Base-by-base conservation (phyloP, 345 rosid genomes). In the Linum tenue region DNA sequence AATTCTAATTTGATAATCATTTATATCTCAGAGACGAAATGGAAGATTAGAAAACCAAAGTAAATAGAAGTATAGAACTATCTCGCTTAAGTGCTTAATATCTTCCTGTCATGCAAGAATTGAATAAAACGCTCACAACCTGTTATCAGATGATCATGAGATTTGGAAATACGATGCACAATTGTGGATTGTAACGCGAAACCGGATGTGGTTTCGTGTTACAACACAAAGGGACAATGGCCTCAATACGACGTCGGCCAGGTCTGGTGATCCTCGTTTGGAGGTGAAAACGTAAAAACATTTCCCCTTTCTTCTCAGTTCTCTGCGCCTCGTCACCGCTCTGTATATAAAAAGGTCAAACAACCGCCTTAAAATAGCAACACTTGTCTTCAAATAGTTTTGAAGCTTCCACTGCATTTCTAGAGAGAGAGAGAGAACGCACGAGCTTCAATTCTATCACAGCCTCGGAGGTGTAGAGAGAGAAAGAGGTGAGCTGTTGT, bases 341-440 rank as follows among this genome's bases (percentile, higher is more conserved):
- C 36, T 37, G 66, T 60, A 42, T 66, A 71, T 59, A 65, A 60
- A 71, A 65, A 41, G 31, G 62, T 38, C 59, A 37, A 53, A 35
- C 14, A 22, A 48, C 53, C 53, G 53, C 53, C 53, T 48, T 48
- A 48, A 48, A 1, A 48, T 9, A 9, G 53, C 41, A 65, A 38
- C 37, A 37, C 55, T 48, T 17, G 31, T 9, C 56, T 31, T 44
- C 22, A 3, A 38, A 9, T 9, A 48, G 53, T 48, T 22, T 48
- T 48, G 53, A 48, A 15, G 40, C 56, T 43, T 17, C 53, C 36
- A 43, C 16, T 3, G 16, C 66, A 12, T 9, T 31, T 55, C 31
- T 22, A 22, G 31, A 22, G 31, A 22, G 31, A 41, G 5, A 36
- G 36, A 42, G 55, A 43, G 67, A 9, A 42, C 9, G 3, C 14